Evolutionary conservation across 2,329 filamentous ascomycete species (phyloP).

Genomic region (Cercospora sp.): DNA sequence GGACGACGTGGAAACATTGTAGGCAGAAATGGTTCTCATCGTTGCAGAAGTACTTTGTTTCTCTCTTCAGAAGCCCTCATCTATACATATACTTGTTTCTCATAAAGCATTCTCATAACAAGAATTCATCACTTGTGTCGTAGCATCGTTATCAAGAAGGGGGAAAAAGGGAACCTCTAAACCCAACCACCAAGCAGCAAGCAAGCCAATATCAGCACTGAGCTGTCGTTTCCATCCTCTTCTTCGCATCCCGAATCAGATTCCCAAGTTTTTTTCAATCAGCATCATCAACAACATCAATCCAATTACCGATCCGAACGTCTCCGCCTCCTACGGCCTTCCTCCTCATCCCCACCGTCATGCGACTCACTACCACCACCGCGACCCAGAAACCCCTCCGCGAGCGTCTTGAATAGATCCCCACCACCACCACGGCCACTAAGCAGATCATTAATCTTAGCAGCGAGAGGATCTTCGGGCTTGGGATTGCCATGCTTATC

Average conservation of each 20-base stretch:
- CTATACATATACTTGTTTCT: not conserved
- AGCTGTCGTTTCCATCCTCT: not conserved
- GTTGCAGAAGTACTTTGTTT: not conserved
- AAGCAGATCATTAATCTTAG: constrained; percentile 37
- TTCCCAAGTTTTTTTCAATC: not conserved
- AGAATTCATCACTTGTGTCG: not conserved
- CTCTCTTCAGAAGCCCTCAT: not conserved
- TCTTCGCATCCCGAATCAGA: not conserved
- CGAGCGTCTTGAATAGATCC: constrained; percentile 32
- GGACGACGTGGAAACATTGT: not conserved
- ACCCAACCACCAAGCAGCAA: not conserved
- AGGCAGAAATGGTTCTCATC: not conserved
- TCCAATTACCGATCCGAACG: constrained; percentile 20
- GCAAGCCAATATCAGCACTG: not conserved
- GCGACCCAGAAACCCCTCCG: constrained; percentile 26
- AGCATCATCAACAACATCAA: not conserved
- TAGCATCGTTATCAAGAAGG: not conserved
- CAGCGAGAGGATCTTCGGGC: constrained; percentile 33
- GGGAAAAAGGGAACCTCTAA: not conserved
- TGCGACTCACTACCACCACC: constrained; percentile 11
- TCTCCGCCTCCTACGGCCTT: constrained; percentile 26
- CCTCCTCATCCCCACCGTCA: constrained; percentile 20
- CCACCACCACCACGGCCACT: constrained; percentile 34
- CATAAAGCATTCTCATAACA: not conserved
- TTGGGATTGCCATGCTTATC: constrained; percentile 40